Conservation (phyloP, 192 early-diverging fungal species). For the Phycomyces nitens region DNA sequence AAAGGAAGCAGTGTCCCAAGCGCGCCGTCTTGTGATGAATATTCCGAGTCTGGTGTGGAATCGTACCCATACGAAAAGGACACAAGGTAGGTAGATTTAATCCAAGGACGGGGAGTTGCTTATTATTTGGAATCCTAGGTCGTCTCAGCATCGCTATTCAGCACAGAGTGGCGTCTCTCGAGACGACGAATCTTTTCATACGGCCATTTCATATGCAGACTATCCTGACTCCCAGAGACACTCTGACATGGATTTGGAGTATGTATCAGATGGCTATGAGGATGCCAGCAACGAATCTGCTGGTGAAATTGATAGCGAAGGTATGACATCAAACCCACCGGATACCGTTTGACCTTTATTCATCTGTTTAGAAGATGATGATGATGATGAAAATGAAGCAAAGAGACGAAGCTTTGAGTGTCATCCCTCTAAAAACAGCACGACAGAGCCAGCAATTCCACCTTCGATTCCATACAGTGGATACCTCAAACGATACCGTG, state of each 20-base stretch:
- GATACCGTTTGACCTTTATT: too few relatives aligned
- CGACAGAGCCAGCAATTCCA: constrained; percentile 4
- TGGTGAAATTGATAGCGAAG: constrained; percentile 17
- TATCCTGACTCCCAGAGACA: neutral
- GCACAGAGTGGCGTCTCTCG: constrained; percentile 1
- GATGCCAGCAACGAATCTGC: constrained; percentile 16
- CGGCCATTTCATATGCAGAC: constrained; percentile 20
- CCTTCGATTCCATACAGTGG: constrained; percentile 23
- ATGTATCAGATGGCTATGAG: constrained; percentile 11
- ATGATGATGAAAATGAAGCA: too few relatives aligned
- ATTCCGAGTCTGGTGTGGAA: constrained; percentile 4
- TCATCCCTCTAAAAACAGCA: neutral
- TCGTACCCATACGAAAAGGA: neutral
- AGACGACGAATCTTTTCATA: constrained; percentile 24
- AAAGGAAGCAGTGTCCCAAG: neutral
- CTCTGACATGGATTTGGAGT: constrained; percentile 1
- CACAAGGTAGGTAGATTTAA: neutral
- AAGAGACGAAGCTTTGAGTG: neutral
- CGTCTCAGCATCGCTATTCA: constrained; percentile 1
- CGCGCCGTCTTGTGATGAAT: neutral
- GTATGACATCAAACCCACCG: too few relatives aligned
- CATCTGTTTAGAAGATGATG: neutral
- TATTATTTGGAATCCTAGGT: too few relatives aligned
- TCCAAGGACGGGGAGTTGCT: constrained; percentile 7
- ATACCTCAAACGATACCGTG: constrained; percentile 13